Conservation (phyloP, 257 asterid genomes). For the Striga asiatica region DNA sequence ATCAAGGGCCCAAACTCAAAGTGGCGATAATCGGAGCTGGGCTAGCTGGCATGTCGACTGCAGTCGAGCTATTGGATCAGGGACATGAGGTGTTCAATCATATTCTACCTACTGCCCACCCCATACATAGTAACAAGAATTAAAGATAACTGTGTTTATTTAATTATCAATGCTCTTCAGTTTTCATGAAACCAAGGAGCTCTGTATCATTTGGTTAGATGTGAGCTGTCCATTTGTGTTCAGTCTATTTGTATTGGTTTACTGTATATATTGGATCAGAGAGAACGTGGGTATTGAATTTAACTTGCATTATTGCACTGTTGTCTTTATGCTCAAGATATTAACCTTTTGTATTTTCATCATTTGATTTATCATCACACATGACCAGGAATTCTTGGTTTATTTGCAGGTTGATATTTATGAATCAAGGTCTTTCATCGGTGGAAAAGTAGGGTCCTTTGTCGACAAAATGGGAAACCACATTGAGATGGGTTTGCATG, state of each 20-base stretch:
- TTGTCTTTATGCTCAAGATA: background rate
- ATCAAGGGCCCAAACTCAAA: slow-evolving; percentile 90
- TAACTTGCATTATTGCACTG: background rate
- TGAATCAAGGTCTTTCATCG: slow-evolving; percentile 78
- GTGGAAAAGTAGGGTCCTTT: slow-evolving; percentile 99
- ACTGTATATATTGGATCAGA: too few relatives aligned
- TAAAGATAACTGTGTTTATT: background rate
- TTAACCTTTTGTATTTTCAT: background rate
- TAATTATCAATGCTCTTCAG: background rate
- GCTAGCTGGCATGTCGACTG: slow-evolving; percentile 99
- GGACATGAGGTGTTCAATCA: slow-evolving; percentile 78
- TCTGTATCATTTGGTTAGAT: background rate
- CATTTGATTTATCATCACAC: background rate
- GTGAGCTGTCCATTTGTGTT: background rate
- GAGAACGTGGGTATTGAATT: too few relatives aligned
- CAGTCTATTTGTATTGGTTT: too few relatives aligned
- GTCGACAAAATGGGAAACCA: slow-evolving; percentile 90
- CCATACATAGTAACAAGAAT: background rate
- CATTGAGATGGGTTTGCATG: slow-evolving; percentile 97
- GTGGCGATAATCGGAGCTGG: slow-evolving; percentile 98
- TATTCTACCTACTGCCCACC: background rate
- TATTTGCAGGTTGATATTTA: slow-evolving; percentile 87
- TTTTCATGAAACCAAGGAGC: background rate
- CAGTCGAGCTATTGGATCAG: slow-evolving; percentile 98
- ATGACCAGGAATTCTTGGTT: slow-evolving; percentile 1